Base-by-base conservation (phyloP, 352 stramenopile species). In the Pythium aquatile region DNA sequence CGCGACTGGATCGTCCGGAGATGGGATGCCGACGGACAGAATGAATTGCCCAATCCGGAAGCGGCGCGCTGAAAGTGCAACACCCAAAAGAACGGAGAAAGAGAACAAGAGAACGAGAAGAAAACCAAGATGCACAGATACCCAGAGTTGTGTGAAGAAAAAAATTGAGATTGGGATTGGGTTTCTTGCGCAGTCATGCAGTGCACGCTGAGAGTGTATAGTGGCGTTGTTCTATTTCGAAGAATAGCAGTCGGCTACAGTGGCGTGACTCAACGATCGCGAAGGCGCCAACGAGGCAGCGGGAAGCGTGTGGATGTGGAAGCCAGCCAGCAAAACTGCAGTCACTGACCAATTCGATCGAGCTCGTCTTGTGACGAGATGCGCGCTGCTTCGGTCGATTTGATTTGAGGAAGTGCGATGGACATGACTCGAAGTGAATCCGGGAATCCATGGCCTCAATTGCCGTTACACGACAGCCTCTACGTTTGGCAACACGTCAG, bases 81-180 rank as follows among this genome's bases (percentile, higher is more conserved):
- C 42, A 49, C 42, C 42, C 42, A 49, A 29, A 49, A 49, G n/a
- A 49, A 49, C 42, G 30, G 42, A 49, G 42, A 49, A 48, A 13
- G 13, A 48, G 35, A 40, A 40, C 35, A 40, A 16, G 35, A 14
- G 32, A 37, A 24, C 20, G 20, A 24, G 20, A 24, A 24, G 20
- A 37, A 9, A 37, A 37, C 32, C 32, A 37, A 37, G 32, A 9
- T 37, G 32, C 32, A 37, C 32, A 9, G 9, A 10, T 6, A 6
- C 5, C 32, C 32, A 6, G 32, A 9, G 9, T 37, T 6, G 9
- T 37, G 5, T 9, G 32, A 9, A 37, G 32, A 6, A 9, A 37
- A 40, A 40, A 16, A 40, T 40, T 40, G 10, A 40, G 35, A 40
- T 40, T 40, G 5, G 35, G 9, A 40, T 40, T 40, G 42, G 42